phyloP scores from a whole-genome alignment of 768 basidiomycete species.

The Plicaturopsis crispa region DNA sequence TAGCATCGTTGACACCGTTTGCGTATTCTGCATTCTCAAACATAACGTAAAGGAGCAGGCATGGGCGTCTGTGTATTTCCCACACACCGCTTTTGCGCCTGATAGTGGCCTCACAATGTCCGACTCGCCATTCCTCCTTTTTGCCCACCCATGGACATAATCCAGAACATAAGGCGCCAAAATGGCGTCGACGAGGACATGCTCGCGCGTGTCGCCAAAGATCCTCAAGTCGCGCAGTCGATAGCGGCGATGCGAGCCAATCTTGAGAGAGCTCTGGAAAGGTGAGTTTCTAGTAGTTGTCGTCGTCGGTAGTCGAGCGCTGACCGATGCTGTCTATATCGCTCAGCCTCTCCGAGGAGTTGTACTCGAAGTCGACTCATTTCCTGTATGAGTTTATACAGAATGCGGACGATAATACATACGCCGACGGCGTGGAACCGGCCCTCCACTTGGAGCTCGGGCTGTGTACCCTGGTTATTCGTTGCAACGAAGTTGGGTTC shows the following conservation, averaged over 20 bases:
- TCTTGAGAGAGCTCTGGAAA: not conserved
- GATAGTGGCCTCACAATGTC: no score
- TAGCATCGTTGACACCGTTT: no score
- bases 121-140: no score
- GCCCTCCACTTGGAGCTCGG: slow-evolving; percentile 9
- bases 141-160: not conserved
- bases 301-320: no score
- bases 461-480: slow-evolving; percentile 6
- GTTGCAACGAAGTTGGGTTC: slow-evolving; percentile 19
- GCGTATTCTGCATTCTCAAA: no score
- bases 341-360: slow-evolving; percentile 13
- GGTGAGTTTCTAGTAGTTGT: not conserved
- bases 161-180: not conserved
- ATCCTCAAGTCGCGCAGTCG: not conserved
- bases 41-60: no score
- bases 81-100: no score
- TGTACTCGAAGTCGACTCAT: slow-evolving; percentile 19
- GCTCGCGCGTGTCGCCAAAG: not conserved
- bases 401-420: slow-evolving; percentile 19
- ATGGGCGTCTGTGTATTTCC: no score
- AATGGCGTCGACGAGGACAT: not conserved
- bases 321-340: not conserved
- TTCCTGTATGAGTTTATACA: slow-evolving; percentile 20
- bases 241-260: not conserved
- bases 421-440: slow-evolving; percentile 6